phyloP scores from a whole-genome alignment of 1,284 basidiomycete species.

The Singerocomus rubriflavus region DNA sequence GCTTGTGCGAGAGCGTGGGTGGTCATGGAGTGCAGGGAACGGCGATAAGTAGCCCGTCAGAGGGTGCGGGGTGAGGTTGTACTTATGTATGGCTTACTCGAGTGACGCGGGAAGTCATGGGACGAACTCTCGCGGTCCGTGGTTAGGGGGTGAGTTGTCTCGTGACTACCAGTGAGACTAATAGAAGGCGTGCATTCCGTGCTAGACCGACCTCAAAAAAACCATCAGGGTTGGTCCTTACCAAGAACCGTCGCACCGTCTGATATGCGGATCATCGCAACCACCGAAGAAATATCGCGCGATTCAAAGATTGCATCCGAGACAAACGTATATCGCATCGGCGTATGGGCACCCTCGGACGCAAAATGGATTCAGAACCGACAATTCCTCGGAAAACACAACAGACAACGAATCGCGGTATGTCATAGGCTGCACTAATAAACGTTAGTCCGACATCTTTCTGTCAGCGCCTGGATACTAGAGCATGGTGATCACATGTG shows the following conservation, averaged over 20 bases:
- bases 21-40: slow-evolving; percentile 26
- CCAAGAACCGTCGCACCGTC: slow-evolving; percentile 36
- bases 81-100: slow-evolving; percentile 9
- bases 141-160: background rate
- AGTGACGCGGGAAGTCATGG: slow-evolving; percentile 8
- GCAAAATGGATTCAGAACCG: too few relatives aligned
- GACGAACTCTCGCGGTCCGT: slow-evolving; percentile 10
- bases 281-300: background rate
- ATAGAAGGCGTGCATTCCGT: too few relatives aligned
- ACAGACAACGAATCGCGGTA: too few relatives aligned
- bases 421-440: too few relatives aligned
- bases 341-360: too few relatives aligned
- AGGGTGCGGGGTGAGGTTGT: background rate
- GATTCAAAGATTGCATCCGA: slow-evolving; percentile 43
- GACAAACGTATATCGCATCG: slow-evolving; percentile 43
- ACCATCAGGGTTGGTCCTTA: too few relatives aligned
- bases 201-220: too few relatives aligned
- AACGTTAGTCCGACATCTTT: too few relatives aligned
- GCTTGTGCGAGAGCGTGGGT: slow-evolving; percentile 46
- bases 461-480: too few relatives aligned
- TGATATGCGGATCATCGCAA: slow-evolving; percentile 31
- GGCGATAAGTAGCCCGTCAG: background rate
- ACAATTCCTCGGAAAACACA: too few relatives aligned
- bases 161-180: background rate
- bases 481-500: too few relatives aligned